A percentile compares a stretch with the other conserved stretches of the same genome.
phyloP scores from a whole-genome alignment of 768 basidiomycete species.

The Phanerodontia chrysosporium region DNA sequence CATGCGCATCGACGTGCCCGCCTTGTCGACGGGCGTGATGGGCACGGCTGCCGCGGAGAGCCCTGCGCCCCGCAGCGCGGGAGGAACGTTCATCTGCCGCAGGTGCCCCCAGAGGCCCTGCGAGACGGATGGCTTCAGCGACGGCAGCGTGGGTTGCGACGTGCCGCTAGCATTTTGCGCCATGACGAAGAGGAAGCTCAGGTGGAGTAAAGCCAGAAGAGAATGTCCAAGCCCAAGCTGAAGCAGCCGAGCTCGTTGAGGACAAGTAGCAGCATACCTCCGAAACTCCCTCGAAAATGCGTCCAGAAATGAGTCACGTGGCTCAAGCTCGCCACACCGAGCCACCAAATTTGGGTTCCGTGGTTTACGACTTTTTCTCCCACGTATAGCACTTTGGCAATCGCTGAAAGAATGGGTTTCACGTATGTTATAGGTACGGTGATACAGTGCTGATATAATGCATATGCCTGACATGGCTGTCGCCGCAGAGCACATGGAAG shows the following conservation, averaged over 20 bases:
- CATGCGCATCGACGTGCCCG: slow-evolving; percentile 66
- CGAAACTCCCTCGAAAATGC: background rate
- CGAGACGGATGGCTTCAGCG: slow-evolving; percentile 13
- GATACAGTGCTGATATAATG: background rate
- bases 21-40: slow-evolving; percentile 52
- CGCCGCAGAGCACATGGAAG: slow-evolving; percentile 83
- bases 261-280: too few species aligned
- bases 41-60: slow-evolving; percentile 25
- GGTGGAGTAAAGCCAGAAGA: too few species aligned
- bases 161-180: background rate
- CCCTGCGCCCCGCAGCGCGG: slow-evolving; percentile 2
- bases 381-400: too few species aligned
- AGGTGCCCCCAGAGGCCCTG: slow-evolving; percentile 51
- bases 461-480: background rate
- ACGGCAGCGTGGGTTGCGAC: background rate
- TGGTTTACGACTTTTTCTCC: slow-evolving; percentile 1
- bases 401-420: slow-evolving; percentile 22
- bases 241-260: too few species aligned
- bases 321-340: background rate
- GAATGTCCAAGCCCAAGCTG: too few species aligned
- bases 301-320: background rate
- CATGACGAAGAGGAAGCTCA: background rate
- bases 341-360: background rate
- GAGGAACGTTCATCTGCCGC: slow-evolving; percentile 38
- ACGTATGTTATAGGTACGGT: slow-evolving; percentile 25